phyloP scores from a whole-genome alignment of 768 basidiomycete genomes.

The Kwoniella europaea region DNA sequence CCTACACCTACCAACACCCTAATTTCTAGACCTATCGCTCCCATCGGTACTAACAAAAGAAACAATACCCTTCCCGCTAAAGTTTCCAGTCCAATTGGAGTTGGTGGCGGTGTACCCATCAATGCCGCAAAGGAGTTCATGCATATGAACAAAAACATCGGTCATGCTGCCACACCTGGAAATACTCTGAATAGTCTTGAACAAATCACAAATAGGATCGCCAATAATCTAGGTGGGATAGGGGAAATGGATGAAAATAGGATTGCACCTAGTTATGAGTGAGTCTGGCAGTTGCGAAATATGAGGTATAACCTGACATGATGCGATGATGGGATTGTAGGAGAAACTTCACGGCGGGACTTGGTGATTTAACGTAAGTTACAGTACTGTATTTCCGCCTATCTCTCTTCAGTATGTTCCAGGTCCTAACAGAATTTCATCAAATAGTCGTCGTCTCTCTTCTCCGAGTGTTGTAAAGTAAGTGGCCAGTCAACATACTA shows the following conservation, averaged over 20 bases:
- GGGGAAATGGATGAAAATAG: neutral
- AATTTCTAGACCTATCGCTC: neutral
- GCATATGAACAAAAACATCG: neutral
- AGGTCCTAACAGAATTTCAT: neutral
- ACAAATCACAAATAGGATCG: conserved; percentile 9
- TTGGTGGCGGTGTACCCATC: neutral
- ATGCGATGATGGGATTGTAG: neutral
- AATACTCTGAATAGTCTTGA: conserved; percentile 8
- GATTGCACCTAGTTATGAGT: conserved; percentile 11
- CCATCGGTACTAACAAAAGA: neutral
- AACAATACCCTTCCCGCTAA: neutral
- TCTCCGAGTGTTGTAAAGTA: neutral
- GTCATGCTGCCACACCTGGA: conserved; percentile 1
- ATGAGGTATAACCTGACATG: neutral
- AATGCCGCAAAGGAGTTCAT: neutral
- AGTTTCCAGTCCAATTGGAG: neutral
- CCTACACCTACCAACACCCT: neutral
- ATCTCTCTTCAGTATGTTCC: too few relatives aligned
- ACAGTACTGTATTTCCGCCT: neutral
- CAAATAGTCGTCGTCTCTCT: conserved; percentile 4
- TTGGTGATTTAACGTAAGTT: conserved; percentile 7
- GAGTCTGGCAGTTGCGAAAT: neutral
- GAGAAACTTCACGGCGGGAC: conserved; percentile 4
- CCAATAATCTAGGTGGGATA: conserved; percentile 7
- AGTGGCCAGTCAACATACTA: neutral